Evolutionary conservation across 805 yeast genomes (phyloP).

Genomic region (Candida xyloterini): DNA sequence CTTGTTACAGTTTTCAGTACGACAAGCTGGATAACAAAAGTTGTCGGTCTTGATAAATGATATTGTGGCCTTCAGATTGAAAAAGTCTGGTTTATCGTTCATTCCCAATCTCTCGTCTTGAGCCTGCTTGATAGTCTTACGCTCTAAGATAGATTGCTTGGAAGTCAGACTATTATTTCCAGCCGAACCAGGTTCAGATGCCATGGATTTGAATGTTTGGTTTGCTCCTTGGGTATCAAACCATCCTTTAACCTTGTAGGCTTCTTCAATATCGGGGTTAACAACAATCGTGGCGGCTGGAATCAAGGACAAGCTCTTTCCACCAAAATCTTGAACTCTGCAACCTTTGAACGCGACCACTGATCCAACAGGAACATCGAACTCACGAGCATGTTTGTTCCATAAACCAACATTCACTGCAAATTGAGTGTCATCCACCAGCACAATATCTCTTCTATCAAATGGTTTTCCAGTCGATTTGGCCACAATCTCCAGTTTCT

Average conservation of each 20-base stretch:
- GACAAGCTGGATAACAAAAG: slow-evolving; percentile 89
- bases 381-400: slow-evolving; percentile 84
- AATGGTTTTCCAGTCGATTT: slow-evolving; percentile 86
- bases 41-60: slow-evolving; percentile 69
- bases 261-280: slow-evolving; percentile 88
- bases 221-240: slow-evolving; percentile 74
- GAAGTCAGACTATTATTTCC: slow-evolving; percentile 33
- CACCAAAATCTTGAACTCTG: slow-evolving; percentile 83
- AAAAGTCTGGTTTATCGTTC: slow-evolving; percentile 77
- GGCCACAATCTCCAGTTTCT: slow-evolving; percentile 74
- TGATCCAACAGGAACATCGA: slow-evolving; percentile 67
- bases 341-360: slow-evolving; percentile 93
- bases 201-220: slow-evolving; percentile 60
- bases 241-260: slow-evolving; percentile 92
- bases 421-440: slow-evolving; percentile 82
- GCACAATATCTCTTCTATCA: slow-evolving; percentile 82
- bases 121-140: slow-evolving; percentile 66
- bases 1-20: slow-evolving; percentile 70
- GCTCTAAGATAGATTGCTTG: slow-evolving; percentile 44
- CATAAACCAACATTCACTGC: slow-evolving; percentile 82
- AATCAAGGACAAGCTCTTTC: slow-evolving; percentile 77
- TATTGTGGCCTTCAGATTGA: slow-evolving; percentile 70
- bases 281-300: slow-evolving; percentile 71
- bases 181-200: slow-evolving; percentile 44
- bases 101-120: slow-evolving; percentile 66